phyloP scores from a whole-genome alignment of 257 asterid species.

The Solanum medicagineum region DNA sequence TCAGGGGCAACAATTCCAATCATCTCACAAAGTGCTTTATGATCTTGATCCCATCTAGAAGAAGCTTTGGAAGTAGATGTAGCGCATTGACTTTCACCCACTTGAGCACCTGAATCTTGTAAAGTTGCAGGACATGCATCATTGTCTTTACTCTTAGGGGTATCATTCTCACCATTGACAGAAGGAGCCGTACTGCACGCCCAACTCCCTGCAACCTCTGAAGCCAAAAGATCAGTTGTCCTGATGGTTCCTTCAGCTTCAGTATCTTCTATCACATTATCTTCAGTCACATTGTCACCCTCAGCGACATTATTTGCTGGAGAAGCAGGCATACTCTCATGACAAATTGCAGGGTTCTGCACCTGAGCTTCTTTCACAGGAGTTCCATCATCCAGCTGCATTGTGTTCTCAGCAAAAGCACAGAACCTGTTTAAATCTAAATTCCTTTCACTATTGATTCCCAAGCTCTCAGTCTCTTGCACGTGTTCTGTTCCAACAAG shows the following conservation, averaged over 20 bases:
- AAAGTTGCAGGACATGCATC: conserved; percentile 17
- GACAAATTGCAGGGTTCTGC: background rate
- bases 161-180: conserved; percentile 61
- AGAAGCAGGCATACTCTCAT: background rate
- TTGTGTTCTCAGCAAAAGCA: conserved; percentile 21
- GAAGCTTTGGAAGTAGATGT: conserved; percentile 22
- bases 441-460: conserved; percentile 13
- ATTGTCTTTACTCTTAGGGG: conserved; percentile 31
- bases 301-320: background rate
- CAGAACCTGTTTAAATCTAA: conserved; percentile 33
- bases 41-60: conserved; percentile 31
- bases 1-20: conserved; percentile 68
- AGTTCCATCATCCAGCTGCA: conserved; percentile 39
- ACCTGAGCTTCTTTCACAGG: conserved; percentile 14
- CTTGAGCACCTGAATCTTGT: conserved; percentile 45
- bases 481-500: conserved; percentile 50
- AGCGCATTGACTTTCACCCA: conserved; percentile 53
- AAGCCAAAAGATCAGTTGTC: conserved; percentile 73
- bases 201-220: conserved; percentile 94
- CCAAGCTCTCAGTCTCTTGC: conserved; percentile 54
- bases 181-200: conserved; percentile 86
- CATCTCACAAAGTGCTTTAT: conserved; percentile 55
- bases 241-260: conserved; percentile 53
- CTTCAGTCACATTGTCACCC: background rate
- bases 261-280: conserved; percentile 24